These are phyloP conservation scores for Exsudoporus frostii DNA, from an alignment of 768 basidiomycete genomes.

Conservation along the genomic window DNA sequence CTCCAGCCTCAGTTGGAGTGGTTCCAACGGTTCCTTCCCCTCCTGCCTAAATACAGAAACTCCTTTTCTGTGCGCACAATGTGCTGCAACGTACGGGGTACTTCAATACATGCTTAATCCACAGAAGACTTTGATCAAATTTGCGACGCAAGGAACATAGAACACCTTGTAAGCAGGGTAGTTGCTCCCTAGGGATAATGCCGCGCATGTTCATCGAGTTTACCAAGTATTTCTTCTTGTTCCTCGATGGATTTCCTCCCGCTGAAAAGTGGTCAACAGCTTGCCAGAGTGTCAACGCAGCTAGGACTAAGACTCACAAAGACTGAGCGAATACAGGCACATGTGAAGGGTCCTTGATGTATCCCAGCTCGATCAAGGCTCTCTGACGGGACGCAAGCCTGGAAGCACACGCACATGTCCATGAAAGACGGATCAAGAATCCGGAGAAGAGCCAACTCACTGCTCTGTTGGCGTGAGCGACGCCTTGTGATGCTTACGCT, in stretches of 20 bases:
- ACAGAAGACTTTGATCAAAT: neutral
- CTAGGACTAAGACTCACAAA: slow-evolving; percentile 49
- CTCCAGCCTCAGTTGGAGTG: too few relatives aligned
- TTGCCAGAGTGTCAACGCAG: neutral
- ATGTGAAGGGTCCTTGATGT: slow-evolving; percentile 51
- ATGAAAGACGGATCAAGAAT: neutral
- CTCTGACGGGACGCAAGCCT: slow-evolving; percentile 55
- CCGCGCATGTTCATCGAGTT: slow-evolving; percentile 37
- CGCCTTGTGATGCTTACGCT: slow-evolving; percentile 51
- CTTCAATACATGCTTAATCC: neutral
- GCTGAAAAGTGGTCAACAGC: slow-evolving; percentile 25
- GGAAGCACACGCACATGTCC: neutral
- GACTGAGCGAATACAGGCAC: slow-evolving; percentile 57
- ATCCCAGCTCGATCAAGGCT: slow-evolving; percentile 61
- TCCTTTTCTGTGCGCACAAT: neutral
- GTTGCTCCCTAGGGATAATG: neutral
- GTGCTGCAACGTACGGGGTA: neutral
- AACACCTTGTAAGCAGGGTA: neutral
- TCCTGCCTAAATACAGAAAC: too few relatives aligned
- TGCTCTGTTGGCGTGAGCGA: slow-evolving; percentile 47
- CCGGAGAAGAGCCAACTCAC: slow-evolving; percentile 34
- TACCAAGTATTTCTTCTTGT: slow-evolving; percentile 40
- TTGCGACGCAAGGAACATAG: neutral
- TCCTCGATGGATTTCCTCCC: slow-evolving; percentile 41
- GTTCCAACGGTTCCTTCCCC: too few relatives aligned